These are phyloP conservation scores for Eucalyptus regnans DNA, from an alignment of 345 rosid genomes.

Conservation along the genomic window DNA sequence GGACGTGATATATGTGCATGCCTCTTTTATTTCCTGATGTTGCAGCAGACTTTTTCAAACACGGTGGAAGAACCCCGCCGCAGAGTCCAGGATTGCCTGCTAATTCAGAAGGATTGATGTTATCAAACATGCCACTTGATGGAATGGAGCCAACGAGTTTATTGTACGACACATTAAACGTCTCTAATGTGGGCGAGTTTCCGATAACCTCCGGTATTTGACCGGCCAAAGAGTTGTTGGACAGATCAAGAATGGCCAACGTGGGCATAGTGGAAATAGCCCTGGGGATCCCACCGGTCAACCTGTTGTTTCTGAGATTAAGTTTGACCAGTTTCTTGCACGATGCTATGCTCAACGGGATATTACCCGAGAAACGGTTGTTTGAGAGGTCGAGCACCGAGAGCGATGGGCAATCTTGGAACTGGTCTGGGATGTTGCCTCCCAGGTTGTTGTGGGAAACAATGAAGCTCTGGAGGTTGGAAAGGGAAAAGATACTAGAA, in stretches of 20 bases:
- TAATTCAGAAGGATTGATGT: conserved; percentile 59
- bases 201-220: conserved; percentile 52
- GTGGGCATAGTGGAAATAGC: conserved; percentile 55
- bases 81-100: conserved; percentile 71
- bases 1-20: conserved; percentile 35
- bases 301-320: conserved; percentile 48
- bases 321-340: conserved; percentile 68
- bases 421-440: conserved; percentile 61
- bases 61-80: conserved; percentile 52
- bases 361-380: conserved; percentile 55
- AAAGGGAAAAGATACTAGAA: conserved; percentile 54
- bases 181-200: conserved; percentile 67
- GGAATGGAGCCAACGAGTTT: conserved; percentile 68
- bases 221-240: conserved; percentile 67
- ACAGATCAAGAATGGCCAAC: conserved; percentile 67
- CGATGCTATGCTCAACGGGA: conserved; percentile 59
- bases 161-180: conserved; percentile 66
- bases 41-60: conserved; percentile 18
- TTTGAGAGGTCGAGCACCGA: conserved; percentile 68
- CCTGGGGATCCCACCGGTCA: conserved; percentile 49
- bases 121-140: conserved; percentile 34
- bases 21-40: conserved; percentile 7
- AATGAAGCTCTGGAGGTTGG: conserved; percentile 58
- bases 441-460: conserved; percentile 60
- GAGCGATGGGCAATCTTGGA: conserved; percentile 71